Evolutionary conservation across 2,329 filamentous ascomycete genomes (phyloP).

Genomic region (Colletotrichum truncatum): DNA sequence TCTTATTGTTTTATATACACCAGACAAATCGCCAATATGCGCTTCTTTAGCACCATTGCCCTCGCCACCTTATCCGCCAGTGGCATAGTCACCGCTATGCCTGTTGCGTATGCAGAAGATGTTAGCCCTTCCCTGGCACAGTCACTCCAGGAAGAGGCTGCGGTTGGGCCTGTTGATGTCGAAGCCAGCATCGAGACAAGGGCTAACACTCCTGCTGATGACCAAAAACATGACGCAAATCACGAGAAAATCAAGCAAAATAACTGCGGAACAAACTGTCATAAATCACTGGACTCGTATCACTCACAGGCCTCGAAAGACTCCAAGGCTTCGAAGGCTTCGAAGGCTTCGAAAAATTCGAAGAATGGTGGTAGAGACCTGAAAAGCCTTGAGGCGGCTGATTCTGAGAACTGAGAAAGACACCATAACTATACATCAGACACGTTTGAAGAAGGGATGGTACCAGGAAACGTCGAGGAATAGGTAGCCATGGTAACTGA

Average conservation of each 20-base stretch:
- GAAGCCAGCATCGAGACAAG: background rate
- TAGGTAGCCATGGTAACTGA: too few species aligned
- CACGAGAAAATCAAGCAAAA: background rate
- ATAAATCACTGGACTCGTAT: background rate
- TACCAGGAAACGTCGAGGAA: background rate
- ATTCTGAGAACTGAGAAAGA: background rate
- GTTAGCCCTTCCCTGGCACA: background rate
- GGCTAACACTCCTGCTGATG: background rate
- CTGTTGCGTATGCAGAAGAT: background rate
- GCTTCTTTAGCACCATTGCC: background rate
- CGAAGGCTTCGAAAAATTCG: background rate
- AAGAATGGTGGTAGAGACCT: background rate
- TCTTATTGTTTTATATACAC: background rate
- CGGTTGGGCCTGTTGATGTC: background rate
- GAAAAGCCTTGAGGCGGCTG: background rate
- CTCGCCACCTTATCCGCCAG: background rate
- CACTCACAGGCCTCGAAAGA: conserved; percentile 14
- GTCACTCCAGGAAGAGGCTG: background rate
- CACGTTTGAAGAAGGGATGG: background rate
- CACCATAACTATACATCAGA: background rate
- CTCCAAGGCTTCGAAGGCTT: background rate
- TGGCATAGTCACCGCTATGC: background rate
- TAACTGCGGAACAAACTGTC: background rate
- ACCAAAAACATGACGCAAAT: conserved; percentile 12
- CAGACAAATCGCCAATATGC: background rate